These are phyloP conservation scores for Acidiella bohemica DNA, from an alignment of 495 filamentous ascomycete species.

Conservation along the genomic window DNA sequence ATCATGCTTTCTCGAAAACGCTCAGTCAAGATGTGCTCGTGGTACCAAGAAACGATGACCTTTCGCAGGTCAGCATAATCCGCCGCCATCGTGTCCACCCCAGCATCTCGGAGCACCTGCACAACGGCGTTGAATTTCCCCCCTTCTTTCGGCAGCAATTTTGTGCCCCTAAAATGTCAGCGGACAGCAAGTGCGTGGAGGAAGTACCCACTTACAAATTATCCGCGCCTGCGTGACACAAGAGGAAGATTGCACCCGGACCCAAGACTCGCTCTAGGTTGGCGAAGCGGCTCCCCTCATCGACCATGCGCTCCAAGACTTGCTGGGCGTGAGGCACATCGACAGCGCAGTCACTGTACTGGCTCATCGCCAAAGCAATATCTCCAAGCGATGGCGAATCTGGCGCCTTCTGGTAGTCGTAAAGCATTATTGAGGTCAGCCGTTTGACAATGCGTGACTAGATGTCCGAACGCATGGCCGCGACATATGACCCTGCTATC, in stretches of 20 bases:
- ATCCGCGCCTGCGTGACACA: conserved; percentile 6
- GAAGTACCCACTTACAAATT: not conserved
- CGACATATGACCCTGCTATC: conserved; percentile 3
- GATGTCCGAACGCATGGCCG: conserved; percentile 6
- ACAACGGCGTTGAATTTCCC: conserved; percentile 1
- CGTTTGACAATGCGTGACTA: conserved; percentile 8
- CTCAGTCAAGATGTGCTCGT: conserved; percentile 3
- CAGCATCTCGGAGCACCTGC: conserved; percentile 1
- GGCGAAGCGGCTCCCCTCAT: conserved; percentile 6
- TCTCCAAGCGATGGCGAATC: not conserved
- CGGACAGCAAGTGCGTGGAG: not conserved
- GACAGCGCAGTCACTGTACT: not conserved
- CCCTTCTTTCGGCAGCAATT: conserved; percentile 3
- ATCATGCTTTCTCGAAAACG: not conserved
- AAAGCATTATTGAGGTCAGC: conserved; percentile 6
- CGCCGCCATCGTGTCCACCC: conserved; percentile 1
- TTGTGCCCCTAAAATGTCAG: not conserved
- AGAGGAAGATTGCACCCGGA: not conserved
- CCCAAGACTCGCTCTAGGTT: conserved; percentile 3
- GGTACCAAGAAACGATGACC: conserved; percentile 4
- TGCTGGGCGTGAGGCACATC: not conserved
- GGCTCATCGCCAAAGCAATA: not conserved
- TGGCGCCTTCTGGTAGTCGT: conserved; percentile 3
- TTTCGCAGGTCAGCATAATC: conserved; percentile 5
- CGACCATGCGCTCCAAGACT: conserved; percentile 3